phyloP scores from a whole-genome alignment of 768 basidiomycete species.

The Boletus tomentosulus region DNA sequence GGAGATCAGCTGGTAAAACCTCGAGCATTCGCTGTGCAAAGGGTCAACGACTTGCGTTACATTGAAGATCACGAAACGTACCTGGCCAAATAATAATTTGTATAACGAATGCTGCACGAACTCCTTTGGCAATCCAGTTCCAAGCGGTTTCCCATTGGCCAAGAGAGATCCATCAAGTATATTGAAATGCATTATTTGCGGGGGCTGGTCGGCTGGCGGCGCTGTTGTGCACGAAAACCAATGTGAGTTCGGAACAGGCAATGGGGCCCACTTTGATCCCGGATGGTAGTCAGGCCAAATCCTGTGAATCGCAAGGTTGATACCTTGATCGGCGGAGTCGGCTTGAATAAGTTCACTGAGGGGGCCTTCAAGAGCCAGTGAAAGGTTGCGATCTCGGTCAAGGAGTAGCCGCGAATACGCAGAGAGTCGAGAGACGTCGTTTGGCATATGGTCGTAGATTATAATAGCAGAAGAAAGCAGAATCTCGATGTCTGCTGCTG shows the following conservation, averaged over 20 bases:
- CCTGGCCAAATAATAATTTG: slow-evolving; percentile 16
- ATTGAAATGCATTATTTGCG: slow-evolving; percentile 37
- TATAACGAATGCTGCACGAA: slow-evolving; percentile 15
- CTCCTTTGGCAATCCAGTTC: slow-evolving; percentile 8
- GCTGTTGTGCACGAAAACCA: slow-evolving; percentile 29
- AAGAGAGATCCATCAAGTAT: slow-evolving; percentile 29
- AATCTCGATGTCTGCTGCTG: slow-evolving; percentile 22
- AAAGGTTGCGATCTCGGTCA: slow-evolving; percentile 31
- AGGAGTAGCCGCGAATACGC: slow-evolving; percentile 22
- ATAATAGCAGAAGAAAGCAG: slow-evolving; percentile 33
- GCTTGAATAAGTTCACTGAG: slow-evolving; percentile 11
- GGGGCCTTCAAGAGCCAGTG: slow-evolving; percentile 23
- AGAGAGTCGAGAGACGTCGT: not conserved
- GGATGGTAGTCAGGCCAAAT: slow-evolving; percentile 31
- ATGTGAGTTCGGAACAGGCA: slow-evolving; percentile 20
- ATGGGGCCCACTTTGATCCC: slow-evolving; percentile 22
- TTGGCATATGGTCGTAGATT: slow-evolving; percentile 30
- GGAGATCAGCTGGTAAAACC: slow-evolving; percentile 17
- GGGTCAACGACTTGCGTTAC: not conserved
- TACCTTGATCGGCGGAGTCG: slow-evolving; percentile 10
- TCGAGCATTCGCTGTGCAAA: slow-evolving; percentile 8
- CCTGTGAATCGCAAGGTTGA: slow-evolving; percentile 27
- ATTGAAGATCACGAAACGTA: not conserved
- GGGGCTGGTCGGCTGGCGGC: slow-evolving; percentile 1
- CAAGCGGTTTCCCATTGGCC: slow-evolving; percentile 22